Evolutionary conservation across 371 early-diverging fungal species (phyloP).

Genomic region (Rhizopus microsporus): DNA sequence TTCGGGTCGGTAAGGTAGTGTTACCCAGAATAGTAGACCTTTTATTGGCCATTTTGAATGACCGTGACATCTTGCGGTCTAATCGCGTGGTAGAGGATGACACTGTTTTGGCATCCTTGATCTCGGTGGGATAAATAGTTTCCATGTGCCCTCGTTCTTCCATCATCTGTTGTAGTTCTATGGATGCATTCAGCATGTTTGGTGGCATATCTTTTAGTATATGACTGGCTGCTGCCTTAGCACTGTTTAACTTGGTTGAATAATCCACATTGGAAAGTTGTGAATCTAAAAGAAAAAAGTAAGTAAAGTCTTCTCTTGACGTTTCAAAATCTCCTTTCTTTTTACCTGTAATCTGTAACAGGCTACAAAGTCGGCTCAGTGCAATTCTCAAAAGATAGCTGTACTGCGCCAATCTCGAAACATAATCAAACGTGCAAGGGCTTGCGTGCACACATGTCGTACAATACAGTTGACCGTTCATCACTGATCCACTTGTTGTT

Average conservation of each 20-base stretch:
- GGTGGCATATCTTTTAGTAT: constrained; percentile 18
- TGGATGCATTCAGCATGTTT: constrained; percentile 20
- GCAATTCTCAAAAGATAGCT: constrained; percentile 87
- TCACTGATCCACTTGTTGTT: neutral
- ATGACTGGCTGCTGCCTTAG: neutral
- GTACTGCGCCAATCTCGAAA: constrained; percentile 90
- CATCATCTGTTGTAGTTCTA: constrained; percentile 21
- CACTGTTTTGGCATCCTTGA: constrained; percentile 48
- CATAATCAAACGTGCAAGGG: constrained; percentile 46
- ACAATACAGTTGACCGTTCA: neutral
- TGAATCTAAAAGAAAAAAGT: constrained; percentile 21
- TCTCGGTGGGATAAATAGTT: constrained; percentile 44
- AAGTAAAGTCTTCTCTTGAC: neutral
- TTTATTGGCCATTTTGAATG: constrained; percentile 56
- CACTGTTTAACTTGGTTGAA: constrained; percentile 29
- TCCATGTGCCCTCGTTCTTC: constrained; percentile 18
- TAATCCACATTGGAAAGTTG: constrained; percentile 46
- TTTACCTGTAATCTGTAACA: constrained; percentile 70
- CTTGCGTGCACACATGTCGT: constrained; percentile 8
- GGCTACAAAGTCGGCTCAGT: constrained; percentile 77
- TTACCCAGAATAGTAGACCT: constrained; percentile 52
- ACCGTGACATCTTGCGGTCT: constrained; percentile 63
- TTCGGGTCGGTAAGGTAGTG: constrained; percentile 27
- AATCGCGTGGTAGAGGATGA: constrained; percentile 53
- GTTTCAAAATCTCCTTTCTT: neutral